Base-by-base conservation (phyloP, 768 basidiomycete genomes). In the Tylopilus plumbeoviolaceoides region DNA sequence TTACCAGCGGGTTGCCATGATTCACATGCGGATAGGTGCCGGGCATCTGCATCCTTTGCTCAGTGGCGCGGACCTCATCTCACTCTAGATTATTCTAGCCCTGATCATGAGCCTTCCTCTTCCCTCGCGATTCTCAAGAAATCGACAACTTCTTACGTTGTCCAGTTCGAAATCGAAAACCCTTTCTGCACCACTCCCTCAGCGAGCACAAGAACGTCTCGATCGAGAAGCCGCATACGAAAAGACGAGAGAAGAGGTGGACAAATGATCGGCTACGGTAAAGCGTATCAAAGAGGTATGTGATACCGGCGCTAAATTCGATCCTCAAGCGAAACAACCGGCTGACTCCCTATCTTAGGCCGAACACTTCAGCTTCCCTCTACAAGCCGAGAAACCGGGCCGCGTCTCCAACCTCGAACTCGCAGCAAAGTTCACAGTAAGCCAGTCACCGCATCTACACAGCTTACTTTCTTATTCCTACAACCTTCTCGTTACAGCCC, bases 191-290 rank as follows among this genome's bases (percentile, higher is more conserved):
- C 95, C 95, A 0, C 73, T 99, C 0, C 92, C 92, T 9, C 84
- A 86, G 20, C 81, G 93, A 30, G 81, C 86, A 0, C 91, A 97
- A 66, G 94, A 97, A 55, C 85, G 89, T 41, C 73, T 98, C 1
- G 92, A 97, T 60, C 84, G 95, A 45, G 85, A 93, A 65, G 95
- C 94, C 8, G 95, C 95, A 0, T 97, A 95, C 65, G 93, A 94
- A 62, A 81, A 90, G 70, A 98, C 95, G 5, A 92, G 91, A 65
- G 79, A 82, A 56, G 95, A 98, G 68, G 87, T 95, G 2, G 83
- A 89, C 57, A 97, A 95, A 74, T 98, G 95, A 97, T 82, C 82
- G 25, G 84, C 82, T 6, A 90, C 91, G 4, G 95, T 98, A 87
- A 90, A 89, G 68, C 80, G 82, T 20, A 93, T 99, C 59, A 85